Base-by-base conservation (phyloP, 169 alveolate species). In the Condylostoma magnum region DNA sequence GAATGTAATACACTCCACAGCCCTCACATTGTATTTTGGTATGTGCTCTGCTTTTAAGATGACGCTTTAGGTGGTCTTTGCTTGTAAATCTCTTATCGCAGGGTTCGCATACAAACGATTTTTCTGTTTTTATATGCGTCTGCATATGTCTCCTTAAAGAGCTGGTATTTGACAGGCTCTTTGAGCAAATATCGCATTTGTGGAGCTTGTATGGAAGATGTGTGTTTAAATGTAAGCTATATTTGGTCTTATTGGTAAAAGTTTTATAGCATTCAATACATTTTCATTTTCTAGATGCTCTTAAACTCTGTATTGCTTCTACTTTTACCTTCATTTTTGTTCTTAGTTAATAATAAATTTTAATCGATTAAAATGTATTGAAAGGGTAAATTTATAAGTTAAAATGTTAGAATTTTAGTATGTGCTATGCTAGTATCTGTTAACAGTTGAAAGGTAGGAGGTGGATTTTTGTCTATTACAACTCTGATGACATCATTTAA, bases 381-480 rank as follows among this genome's bases (percentile, higher is more conserved):
- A n/a, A n/a, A n/a, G n/a, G n/a, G n/a, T n/a, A n/a, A n/a, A n/a
- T n/a, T n/a, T n/a, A n/a, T n/a, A n/a, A n/a, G n/a, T n/a, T n/a
- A n/a, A n/a, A n/a, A n/a, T n/a, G n/a, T n/a, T n/a, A n/a, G n/a
- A n/a, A n/a, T n/a, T n/a, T n/a, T n/a, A n/a, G n/a, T n/a, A n/a
- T n/a, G n/a, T n/a, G n/a, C n/a, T n/a, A n/a, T n/a, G n/a, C n/a
- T n/a, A n/a, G n/a, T n/a, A n/a, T n/a, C n/a, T n/a, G n/a, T n/a
- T n/a, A n/a, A n/a, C n/a, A n/a, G n/a, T n/a, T n/a, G n/a, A n/a
- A n/a, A n/a, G n/a, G n/a, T n/a, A 54, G 77, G 67, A 30, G 90
- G 87, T 20, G 33, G 10, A 3, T 73, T 75, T 68, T 78, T 4
- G 71, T 60, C 81, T 30, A 73, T 28, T 15, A 73, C 41, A 34